Base-by-base conservation (phyloP, 1,139 yeast genomes). In the Yamadazyma triangularis region DNA sequence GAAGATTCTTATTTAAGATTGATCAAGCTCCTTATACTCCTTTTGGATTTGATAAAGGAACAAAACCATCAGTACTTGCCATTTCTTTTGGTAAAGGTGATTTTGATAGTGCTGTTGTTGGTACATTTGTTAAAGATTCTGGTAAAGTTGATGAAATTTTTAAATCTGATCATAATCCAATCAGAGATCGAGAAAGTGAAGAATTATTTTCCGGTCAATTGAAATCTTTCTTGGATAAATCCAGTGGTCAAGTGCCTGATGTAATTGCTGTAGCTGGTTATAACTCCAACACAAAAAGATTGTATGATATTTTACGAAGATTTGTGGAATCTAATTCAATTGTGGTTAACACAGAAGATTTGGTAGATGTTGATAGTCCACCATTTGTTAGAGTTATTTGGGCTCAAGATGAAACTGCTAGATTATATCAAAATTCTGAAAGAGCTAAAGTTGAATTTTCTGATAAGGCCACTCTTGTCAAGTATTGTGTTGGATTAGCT, bases 11-110 rank as follows among this genome's bases (percentile, higher is more conserved):
- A 50, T 68, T 73, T 15, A 82, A 79, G 48, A 69, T 91, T 28
- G 93, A 91, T 53, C 97, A 89, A 62, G 96, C 97, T 2, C 96
- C 98, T 15, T 89, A 68, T 57, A 79, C 84, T 43, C 95, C 97
- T 8, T 71, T 73, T 31, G 83, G 85, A 3, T 82, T 71, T 43
- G 85, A 77, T 30, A 70, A 74, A 38, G 96, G 96, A 25, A 82
- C 94, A 5, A 72, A 80, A 34, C 94, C 98, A 15, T 79, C 85
- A 40, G 91, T 88, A 0, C 65, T 93, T 39, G 78, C 96, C 0
- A 51, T 91, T 25, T 76, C 95, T 0, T 79, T 85, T 42, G 98
- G 98, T 45, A 81, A 80, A 56, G 96, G 95, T 51, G 83, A 79
- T 39, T 77, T 68, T 51, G 78, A 77, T 37, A 95, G 91, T 58